Evolutionary conservation across 805 yeast genomes (phyloP), one percentile per base, ranked within the genome.

Genomic region (Myxozyma geophila): DNA sequence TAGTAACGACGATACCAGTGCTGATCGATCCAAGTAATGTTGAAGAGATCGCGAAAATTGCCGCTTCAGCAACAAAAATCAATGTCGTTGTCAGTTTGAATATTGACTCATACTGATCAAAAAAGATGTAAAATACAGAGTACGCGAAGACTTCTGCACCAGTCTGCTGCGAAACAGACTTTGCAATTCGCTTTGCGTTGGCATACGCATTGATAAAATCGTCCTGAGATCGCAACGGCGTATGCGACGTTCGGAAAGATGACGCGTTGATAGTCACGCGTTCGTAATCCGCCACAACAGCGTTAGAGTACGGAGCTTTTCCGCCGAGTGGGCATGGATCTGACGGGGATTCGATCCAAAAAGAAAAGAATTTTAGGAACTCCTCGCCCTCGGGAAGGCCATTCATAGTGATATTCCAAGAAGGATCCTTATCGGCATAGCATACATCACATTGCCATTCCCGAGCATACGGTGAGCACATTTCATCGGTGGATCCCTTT

Each of bases 281-380:
- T 0, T 77, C 76, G 37, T 76, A 76, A 61, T 80, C 79, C 35
- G 80, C 76, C 1, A 81, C 76, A 10, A 90, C 77, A 0, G 92
- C 80, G 5, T 80, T 76, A 0, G 89, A 81, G 73, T 93, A 93
- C 0, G 98, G 96, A 0, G 98, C 98, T 72, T 89, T 89, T 1
- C 99, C 99, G 2, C 97, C 98, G 35, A 93, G 78, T 0, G 98
- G 97, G 75, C 99, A 93, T 1, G 93, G 90, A 71, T 89, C 95
- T 62, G 96, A 89, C 33, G 90, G 89, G 0, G 90, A 77, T 46
- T 85, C 80, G 33, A 93, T 89, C 99, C 99, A 93, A 48, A 88
- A 84, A 23, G 83, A 75, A 73, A 92, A 87, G 70, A 81, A 90
- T 51, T 78, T 79, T 85, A 89, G 83, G 71, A 93, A 93, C 41